A percentile compares a stretch with the other conserved stretches of the same genome.
Conservation (phyloP, 2,329 filamentous ascomycete genomes). For the Orbilia brochopaga region DNA sequence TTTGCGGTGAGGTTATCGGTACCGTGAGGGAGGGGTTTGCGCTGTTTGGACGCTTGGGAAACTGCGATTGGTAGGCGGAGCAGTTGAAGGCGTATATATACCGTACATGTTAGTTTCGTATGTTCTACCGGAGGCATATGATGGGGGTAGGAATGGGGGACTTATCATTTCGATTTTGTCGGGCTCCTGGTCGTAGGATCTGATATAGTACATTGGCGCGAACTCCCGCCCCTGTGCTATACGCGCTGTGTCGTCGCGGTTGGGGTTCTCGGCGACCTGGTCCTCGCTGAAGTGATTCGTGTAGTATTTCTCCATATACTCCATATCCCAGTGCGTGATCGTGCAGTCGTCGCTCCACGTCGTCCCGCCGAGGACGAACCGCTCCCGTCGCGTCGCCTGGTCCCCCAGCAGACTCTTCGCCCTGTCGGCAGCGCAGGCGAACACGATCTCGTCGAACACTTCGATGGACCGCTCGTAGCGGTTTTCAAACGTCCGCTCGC, state of each 20-base stretch:
- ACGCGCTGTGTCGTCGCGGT: conserved; percentile 57
- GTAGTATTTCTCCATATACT: conserved; percentile 73
- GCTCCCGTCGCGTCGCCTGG: conserved; percentile 68
- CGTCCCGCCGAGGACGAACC: conserved; percentile 72
- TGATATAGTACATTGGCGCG: conserved; percentile 71
- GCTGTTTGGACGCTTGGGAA: conserved; percentile 34
- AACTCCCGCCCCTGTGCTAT: conserved; percentile 61
- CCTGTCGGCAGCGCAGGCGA: conserved; percentile 71
- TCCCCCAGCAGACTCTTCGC: conserved; percentile 67
- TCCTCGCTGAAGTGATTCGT: conserved; percentile 66
- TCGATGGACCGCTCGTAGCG: conserved; percentile 56
- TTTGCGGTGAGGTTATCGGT: conserved; percentile 16
- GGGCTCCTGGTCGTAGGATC: conserved; percentile 65
- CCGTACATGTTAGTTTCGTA: conserved; percentile 8
- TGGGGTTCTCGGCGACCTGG: conserved; percentile 58
- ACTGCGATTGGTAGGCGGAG: conserved; percentile 42
- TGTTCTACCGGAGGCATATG: background rate
- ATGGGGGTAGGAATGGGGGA: background rate
- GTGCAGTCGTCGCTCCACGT: conserved; percentile 74
- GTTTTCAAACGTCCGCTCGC: conserved; percentile 56
- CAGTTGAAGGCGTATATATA: conserved; percentile 37
- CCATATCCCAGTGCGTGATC: conserved; percentile 69
- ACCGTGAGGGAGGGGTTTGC: conserved; percentile 29
- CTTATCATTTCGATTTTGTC: conserved; percentile 67
- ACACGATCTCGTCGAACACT: conserved; percentile 69